Conservation (phyloP, 164 flowering plant species). For the Echeveria elegans region DNA sequence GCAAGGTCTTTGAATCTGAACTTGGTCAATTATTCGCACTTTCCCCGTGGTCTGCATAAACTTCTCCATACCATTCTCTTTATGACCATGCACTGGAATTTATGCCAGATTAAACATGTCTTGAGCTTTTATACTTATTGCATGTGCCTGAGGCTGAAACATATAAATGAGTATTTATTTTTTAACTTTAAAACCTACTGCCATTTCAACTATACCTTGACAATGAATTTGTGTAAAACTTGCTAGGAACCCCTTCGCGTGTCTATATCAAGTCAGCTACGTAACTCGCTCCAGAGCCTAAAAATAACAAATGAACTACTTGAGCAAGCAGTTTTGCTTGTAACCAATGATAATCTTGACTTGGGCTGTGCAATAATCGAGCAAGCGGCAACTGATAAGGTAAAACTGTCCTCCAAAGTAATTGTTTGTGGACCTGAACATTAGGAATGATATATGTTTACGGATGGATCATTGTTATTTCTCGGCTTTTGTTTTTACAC, state of each 20-base stretch:
- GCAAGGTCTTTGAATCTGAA: constrained; percentile 59
- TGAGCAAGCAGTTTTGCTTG: constrained; percentile 74
- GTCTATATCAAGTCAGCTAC: constrained; percentile 69
- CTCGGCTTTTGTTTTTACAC: background rate
- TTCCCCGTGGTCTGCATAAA: background rate
- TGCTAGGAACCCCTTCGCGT: constrained; percentile 79
- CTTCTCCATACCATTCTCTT: background rate
- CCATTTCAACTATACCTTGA: background rate
- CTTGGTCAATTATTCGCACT: background rate
- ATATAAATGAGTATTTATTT: too few relatives aligned
- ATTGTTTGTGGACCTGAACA: background rate
- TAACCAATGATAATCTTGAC: constrained; percentile 94
- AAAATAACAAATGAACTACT: constrained; percentile 48
- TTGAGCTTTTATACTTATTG: too few relatives aligned
- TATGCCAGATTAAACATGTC: background rate
- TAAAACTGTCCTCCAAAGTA: constrained; percentile 12
- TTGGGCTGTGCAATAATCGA: constrained; percentile 92
- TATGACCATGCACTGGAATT: background rate
- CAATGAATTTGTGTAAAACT: constrained; percentile 6
- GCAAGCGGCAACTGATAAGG: constrained; percentile 95
- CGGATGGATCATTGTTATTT: background rate
- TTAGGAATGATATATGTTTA: background rate
- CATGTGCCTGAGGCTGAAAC: too few relatives aligned
- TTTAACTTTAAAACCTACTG: background rate
- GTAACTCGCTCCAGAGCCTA: constrained; percentile 60